Percentiles rank a stretch among this genome's conserved stretches.
These are phyloP conservation scores for Pinus albicaulis DNA, from an alignment of 75 land plant species.

Conservation along the genomic window DNA sequence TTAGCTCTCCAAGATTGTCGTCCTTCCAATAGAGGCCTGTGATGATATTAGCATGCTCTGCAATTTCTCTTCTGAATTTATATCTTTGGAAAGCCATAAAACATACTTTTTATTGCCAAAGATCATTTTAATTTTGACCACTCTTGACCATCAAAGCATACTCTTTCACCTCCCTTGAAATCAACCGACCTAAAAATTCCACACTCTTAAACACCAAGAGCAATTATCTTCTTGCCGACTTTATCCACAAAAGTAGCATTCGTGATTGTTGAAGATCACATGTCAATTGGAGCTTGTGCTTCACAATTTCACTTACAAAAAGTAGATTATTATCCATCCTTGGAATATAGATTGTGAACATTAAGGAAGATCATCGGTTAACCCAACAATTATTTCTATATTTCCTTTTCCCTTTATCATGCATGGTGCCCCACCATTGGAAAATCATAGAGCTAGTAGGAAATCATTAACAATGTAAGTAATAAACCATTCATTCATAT, in stretches of 20 bases:
- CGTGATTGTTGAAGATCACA: neutral
- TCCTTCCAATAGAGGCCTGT: neutral
- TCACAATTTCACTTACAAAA: neutral
- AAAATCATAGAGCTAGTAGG: neutral
- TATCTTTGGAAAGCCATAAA: neutral
- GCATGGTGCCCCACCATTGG: neutral
- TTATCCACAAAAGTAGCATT: neutral
- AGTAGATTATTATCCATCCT: neutral
- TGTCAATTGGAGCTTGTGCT: neutral
- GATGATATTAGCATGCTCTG: neutral
- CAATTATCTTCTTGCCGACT: neutral
- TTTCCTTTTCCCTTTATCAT: neutral
- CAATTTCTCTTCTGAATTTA: neutral
- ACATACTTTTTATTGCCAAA: neutral
- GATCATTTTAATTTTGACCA: neutral
- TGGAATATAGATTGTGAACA: neutral
- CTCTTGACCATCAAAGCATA: neutral
- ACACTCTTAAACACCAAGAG: neutral
- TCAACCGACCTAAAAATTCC: neutral
- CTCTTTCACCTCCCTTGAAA: neutral
- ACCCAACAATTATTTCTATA: neutral
- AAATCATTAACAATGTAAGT: neutral
- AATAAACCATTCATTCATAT: neutral
- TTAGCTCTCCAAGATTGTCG: neutral
- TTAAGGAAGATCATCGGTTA: neutral